Conservation (phyloP, 371 early-diverging fungal species). For the Rhizomucor pusillus region DNA sequence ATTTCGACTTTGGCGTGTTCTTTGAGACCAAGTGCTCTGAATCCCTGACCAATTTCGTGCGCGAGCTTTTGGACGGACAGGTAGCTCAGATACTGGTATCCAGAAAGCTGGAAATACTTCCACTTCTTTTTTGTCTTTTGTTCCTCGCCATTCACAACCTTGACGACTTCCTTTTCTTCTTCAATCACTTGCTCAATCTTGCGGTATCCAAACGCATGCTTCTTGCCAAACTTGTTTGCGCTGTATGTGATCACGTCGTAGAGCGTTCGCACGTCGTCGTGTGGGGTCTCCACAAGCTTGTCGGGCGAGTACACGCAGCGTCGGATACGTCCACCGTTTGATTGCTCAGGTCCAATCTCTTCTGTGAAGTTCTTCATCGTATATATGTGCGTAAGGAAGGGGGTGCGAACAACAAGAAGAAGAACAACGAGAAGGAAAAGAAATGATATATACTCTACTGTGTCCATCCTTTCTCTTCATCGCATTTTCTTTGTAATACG, state of each 20-base stretch:
- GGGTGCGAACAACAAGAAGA: no score
- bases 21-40: constrained; percentile 62
- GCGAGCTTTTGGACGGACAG: constrained; percentile 48
- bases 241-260: constrained; percentile 67
- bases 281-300: constrained; percentile 47
- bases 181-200: constrained; percentile 62
- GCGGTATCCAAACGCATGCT: constrained; percentile 65
- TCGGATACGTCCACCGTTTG: constrained; percentile 43
- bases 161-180: constrained; percentile 78
- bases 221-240: constrained; percentile 42
- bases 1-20: constrained; percentile 65
- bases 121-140: constrained; percentile 77
- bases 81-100: constrained; percentile 69
- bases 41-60: constrained; percentile 64
- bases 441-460: no score
- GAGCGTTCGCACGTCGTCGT: constrained; percentile 63
- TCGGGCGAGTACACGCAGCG: constrained; percentile 48
- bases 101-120: constrained; percentile 77
- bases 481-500: no score
- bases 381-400: no score
- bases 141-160: constrained; percentile 64
- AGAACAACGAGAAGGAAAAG: no score
- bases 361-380: constrained; percentile 19
- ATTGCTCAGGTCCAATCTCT: constrained; percentile 21
- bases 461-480: no score